Evolutionary conservation across 2,329 filamentous ascomycete species (phyloP).

Genomic region (Exophiala oligosperma): DNA sequence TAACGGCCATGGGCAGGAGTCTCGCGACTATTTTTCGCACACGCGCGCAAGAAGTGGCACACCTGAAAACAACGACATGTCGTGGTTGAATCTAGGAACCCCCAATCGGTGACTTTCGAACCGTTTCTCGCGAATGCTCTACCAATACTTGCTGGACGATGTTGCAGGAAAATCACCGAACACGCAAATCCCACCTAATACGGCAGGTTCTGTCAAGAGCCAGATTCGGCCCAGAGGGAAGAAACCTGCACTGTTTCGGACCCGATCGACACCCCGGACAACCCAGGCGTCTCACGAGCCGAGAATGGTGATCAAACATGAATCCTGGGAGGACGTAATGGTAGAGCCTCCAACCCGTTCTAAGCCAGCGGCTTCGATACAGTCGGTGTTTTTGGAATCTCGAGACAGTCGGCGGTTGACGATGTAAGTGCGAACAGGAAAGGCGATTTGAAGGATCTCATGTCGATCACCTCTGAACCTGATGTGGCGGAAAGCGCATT

Average conservation of each 20-base stretch:
- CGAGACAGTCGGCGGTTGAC: slow-evolving; percentile 20
- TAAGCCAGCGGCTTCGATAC: background rate
- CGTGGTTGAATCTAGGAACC: slow-evolving; percentile 31
- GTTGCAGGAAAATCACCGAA: slow-evolving; percentile 26
- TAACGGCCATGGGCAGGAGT: background rate
- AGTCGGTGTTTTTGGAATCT: slow-evolving; percentile 1
- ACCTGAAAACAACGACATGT: slow-evolving; percentile 28
- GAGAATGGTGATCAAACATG: slow-evolving; percentile 8
- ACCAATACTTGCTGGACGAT: slow-evolving; percentile 30
- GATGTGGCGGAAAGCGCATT: background rate
- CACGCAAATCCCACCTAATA: slow-evolving; percentile 3
- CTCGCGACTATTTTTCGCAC: slow-evolving; percentile 25
- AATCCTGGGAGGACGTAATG: slow-evolving; percentile 11
- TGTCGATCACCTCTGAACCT: background rate
- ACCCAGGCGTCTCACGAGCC: slow-evolving; percentile 19
- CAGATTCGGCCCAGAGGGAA: slow-evolving; percentile 10
- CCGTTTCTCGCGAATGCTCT: slow-evolving; percentile 28
- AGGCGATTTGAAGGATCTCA: background rate
- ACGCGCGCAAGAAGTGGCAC: slow-evolving; percentile 3
- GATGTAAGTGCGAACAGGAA: slow-evolving; percentile 12
- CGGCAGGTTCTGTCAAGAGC: slow-evolving; percentile 20
- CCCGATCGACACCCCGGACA: slow-evolving; percentile 16
- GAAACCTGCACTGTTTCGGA: slow-evolving; percentile 22
- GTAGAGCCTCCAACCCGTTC: slow-evolving; percentile 12
- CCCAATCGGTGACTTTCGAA: slow-evolving; percentile 21